phyloP scores from a whole-genome alignment of 2,329 filamentous ascomycete genomes.

The Epichloe glyceriae region DNA sequence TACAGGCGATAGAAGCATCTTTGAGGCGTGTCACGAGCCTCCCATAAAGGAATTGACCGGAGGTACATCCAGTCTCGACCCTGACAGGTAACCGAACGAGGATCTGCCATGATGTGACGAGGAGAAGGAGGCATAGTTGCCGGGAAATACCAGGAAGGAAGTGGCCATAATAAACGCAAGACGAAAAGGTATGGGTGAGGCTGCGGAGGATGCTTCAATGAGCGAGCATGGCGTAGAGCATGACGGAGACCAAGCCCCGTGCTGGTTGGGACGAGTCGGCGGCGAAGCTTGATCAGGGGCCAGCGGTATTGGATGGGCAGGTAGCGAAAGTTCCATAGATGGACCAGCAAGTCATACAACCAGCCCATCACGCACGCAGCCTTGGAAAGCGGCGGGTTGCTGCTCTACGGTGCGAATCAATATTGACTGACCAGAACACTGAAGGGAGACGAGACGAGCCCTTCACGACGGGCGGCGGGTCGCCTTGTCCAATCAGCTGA shows the following conservation, averaged over 20 bases:
- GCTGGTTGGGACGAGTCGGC: conserved; percentile 6
- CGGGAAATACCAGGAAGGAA: conserved; percentile 7
- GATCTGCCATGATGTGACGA: conserved; percentile 8
- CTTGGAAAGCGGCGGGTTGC: background rate
- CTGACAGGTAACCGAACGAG: conserved; percentile 3
- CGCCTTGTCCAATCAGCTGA: background rate
- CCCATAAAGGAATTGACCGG: conserved; percentile 9
- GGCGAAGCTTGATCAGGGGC: conserved; percentile 9
- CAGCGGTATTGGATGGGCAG: conserved; percentile 8
- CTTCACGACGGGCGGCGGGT: background rate
- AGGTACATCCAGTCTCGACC: conserved; percentile 5
- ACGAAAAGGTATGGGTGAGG: conserved; percentile 7
- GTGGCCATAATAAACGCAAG: conserved; percentile 6
- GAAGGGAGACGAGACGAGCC: background rate
- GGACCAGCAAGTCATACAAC: background rate
- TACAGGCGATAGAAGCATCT: conserved; percentile 16
- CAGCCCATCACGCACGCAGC: conserved; percentile 1
- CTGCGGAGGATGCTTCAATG: background rate
- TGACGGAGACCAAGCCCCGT: conserved; percentile 7
- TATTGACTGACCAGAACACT: background rate
- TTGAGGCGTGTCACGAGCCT: conserved; percentile 14
- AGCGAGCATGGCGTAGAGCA: conserved; percentile 4
- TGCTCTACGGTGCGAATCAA: background rate
- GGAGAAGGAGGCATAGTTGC: conserved; percentile 7
- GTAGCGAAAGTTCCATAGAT: conserved; percentile 12